A percentile compares a stretch with the other conserved stretches of the same genome.
phyloP scores from a whole-genome alignment of 768 basidiomycete genomes.

The Favolaschia claudopus region DNA sequence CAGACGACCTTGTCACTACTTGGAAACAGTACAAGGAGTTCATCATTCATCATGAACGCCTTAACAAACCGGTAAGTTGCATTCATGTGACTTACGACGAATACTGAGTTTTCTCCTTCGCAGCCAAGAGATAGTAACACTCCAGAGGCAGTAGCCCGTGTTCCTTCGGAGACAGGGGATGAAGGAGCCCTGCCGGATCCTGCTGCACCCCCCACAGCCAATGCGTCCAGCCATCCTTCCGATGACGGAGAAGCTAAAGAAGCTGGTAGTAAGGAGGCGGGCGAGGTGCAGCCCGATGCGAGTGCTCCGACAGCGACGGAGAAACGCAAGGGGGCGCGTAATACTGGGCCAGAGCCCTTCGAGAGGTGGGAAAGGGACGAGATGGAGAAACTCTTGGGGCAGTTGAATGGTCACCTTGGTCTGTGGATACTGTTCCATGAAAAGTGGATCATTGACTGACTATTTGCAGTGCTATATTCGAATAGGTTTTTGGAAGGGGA shows the following conservation, averaged over 20 bases:
- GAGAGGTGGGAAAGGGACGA: conserved; percentile 85
- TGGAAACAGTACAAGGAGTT: conserved; percentile 97
- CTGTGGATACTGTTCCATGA: conserved; percentile 29
- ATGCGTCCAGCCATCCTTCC: conserved; percentile 8
- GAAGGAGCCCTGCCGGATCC: conserved; percentile 41
- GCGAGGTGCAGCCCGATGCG: conserved; percentile 34
- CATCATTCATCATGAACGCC: conserved; percentile 73
- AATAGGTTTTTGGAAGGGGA: conserved; percentile 93
- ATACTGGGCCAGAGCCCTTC: conserved; percentile 68
- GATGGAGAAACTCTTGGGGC: conserved; percentile 84
- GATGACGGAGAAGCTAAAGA: conserved; percentile 40
- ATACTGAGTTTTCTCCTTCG: conserved; percentile 7
- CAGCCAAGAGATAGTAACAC: conserved; percentile 53
- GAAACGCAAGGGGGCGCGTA: conserved; percentile 46
- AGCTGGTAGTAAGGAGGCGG: conserved; percentile 38
- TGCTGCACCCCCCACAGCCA: conserved; percentile 24
- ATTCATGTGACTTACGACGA: conserved; percentile 12
- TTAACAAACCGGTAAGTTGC: conserved; percentile 68
- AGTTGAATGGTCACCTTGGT: conserved; percentile 90
- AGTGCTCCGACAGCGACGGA: conserved; percentile 44
- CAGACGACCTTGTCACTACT: conserved; percentile 91
- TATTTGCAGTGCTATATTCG: conserved; percentile 76
- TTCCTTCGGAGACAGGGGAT: conserved; percentile 67
- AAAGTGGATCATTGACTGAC: conserved; percentile 5
- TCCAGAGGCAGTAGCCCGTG: conserved; percentile 56